These are phyloP conservation scores for Ochromonas danica DNA, from an alignment of 108 stramenopile genomes.

Conservation along the genomic window DNA sequence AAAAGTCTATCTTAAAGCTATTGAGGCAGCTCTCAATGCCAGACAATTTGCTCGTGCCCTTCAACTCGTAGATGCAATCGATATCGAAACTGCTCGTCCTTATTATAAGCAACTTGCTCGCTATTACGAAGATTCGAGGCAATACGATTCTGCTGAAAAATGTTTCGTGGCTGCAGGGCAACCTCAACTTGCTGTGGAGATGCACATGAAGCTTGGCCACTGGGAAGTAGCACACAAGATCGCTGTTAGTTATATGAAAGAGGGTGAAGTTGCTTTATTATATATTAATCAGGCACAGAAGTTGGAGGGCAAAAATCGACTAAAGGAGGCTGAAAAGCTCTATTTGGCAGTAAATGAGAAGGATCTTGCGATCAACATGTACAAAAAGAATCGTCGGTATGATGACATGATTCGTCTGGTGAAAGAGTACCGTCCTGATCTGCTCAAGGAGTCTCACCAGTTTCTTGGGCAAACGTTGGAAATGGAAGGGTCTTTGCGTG, in stretches of 20 bases:
- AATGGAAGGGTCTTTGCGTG: constrained; percentile 52
- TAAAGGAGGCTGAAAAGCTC: constrained; percentile 59
- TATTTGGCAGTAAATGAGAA: constrained; percentile 55
- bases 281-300: constrained; percentile 61
- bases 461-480: constrained; percentile 62
- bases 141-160: constrained; percentile 53
- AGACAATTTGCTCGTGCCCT: constrained; percentile 62
- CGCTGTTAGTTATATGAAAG: constrained; percentile 54
- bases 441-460: constrained; percentile 61
- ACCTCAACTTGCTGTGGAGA: constrained; percentile 58
- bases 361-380: constrained; percentile 63
- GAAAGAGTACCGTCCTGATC: constrained; percentile 47
- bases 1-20: constrained; percentile 56
- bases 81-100: constrained; percentile 52
- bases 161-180: constrained; percentile 52
- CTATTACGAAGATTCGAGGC: constrained; percentile 51
- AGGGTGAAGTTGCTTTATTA: constrained; percentile 53
- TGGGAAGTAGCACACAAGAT: constrained; percentile 63
- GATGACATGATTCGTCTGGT: constrained; percentile 64
- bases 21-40: constrained; percentile 58
- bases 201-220: constrained; percentile 57
- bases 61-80: constrained; percentile 56
- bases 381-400: constrained; percentile 57
- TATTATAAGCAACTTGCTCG: constrained; percentile 55
- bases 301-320: constrained; percentile 47